These are phyloP conservation scores for Drosera spatulata DNA, from an alignment of 179 eudicot species.

Conservation along the genomic window DNA sequence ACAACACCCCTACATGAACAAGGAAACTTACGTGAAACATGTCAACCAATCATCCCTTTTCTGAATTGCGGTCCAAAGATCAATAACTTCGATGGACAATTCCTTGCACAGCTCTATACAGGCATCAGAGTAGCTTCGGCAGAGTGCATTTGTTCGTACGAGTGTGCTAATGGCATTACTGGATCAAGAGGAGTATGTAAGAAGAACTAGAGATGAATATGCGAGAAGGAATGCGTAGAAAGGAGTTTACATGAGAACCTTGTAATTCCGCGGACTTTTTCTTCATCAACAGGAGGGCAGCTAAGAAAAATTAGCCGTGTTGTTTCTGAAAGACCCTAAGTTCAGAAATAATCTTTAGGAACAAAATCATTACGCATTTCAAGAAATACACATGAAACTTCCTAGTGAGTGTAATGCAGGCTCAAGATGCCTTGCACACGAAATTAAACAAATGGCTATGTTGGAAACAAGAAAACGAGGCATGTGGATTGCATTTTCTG, in stretches of 20 bases:
- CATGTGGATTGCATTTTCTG: too few relatives aligned
- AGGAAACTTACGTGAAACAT: conserved; percentile 67
- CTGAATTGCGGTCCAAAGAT: conserved; percentile 76
- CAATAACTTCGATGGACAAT: conserved; percentile 54
- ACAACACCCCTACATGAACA: conserved; percentile 1
- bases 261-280: conserved; percentile 23
- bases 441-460: too few relatives aligned
- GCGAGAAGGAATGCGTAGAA: conserved; percentile 1
- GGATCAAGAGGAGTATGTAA: conserved; percentile 12
- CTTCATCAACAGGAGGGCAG: conserved; percentile 82
- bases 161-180: conserved; percentile 29
- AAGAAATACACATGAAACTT: too few relatives aligned
- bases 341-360: neutral
- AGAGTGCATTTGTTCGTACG: conserved; percentile 56
- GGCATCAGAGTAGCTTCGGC: conserved; percentile 65
- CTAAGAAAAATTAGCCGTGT: conserved; percentile 74
- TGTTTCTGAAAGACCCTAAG: conserved; percentile 71
- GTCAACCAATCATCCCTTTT: conserved; percentile 56
- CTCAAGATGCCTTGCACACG: too few relatives aligned
- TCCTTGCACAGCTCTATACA: conserved; percentile 58
- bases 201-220: conserved; percentile 1
- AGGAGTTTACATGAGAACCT: conserved; percentile 27
- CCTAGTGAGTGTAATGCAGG: too few relatives aligned
- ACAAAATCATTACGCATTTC: neutral
- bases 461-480: too few relatives aligned